phyloP scores from a whole-genome alignment of 345 rosid species.

The Euclidium syriacum region DNA sequence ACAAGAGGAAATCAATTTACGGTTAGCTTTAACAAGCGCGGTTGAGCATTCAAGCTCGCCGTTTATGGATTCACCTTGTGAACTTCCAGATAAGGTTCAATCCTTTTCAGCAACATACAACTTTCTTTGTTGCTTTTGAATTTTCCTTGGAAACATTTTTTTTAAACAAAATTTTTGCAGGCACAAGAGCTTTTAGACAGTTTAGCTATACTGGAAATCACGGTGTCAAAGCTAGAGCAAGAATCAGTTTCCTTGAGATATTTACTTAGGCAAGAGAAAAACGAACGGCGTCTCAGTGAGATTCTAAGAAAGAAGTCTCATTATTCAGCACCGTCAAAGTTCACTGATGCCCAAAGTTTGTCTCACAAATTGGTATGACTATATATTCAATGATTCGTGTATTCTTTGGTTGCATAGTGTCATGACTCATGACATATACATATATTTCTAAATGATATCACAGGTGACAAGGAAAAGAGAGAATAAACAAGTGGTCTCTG shows the following conservation, averaged over 20 bases:
- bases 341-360: conserved; percentile 7
- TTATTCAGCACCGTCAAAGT: conserved; percentile 28
- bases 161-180: conserved; percentile 41
- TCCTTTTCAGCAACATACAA: background rate
- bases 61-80: conserved; percentile 44
- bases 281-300: conserved; percentile 63
- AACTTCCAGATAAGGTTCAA: conserved; percentile 71
- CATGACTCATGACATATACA: background rate
- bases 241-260: conserved; percentile 57
- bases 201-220: conserved; percentile 59
- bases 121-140: background rate
- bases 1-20: conserved; percentile 70
- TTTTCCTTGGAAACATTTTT: background rate
- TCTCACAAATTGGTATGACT: conserved; percentile 30
- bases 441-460: background rate
- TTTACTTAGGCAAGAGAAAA: conserved; percentile 82
- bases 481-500: conserved; percentile 16
- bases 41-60: conserved; percentile 54
- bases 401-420: background rate
- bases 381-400: background rate
- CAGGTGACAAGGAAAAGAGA: conserved; percentile 30
- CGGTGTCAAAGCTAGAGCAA: conserved; percentile 77
- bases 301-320: conserved; percentile 46
- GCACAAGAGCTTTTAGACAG: conserved; percentile 74
- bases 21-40: conserved; percentile 59